Evolutionary conservation across 805 yeast genomes (phyloP).

Genomic region (Lachancea waltii): DNA sequence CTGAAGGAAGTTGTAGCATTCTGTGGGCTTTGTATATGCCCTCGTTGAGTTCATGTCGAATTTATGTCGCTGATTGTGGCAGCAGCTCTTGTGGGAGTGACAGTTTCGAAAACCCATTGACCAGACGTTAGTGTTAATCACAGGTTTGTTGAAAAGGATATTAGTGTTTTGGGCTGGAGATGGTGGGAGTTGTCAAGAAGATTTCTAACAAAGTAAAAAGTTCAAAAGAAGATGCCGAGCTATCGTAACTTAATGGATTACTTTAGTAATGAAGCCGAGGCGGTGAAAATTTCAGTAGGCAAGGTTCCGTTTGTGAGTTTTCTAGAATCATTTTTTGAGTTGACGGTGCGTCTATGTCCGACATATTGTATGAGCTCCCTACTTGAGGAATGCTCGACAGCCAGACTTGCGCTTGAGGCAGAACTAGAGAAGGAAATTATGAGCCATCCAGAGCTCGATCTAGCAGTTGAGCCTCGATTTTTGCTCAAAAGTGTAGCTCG

Average conservation of each 20-base stretch:
- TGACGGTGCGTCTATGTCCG: slow-evolving; percentile 7
- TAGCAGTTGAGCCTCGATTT: slow-evolving; percentile 16
- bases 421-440: slow-evolving; percentile 11
- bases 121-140: too few species aligned
- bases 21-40: too few species aligned
- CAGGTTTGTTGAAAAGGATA: too few species aligned
- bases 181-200: too few species aligned
- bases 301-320: not conserved
- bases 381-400: slow-evolving; percentile 1
- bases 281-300: not conserved
- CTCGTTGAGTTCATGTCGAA: too few species aligned
- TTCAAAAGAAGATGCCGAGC: not conserved
- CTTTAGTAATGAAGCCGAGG: not conserved
- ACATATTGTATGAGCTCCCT: not conserved
- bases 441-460: slow-evolving; percentile 19
- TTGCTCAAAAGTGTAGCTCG: slow-evolving; percentile 12
- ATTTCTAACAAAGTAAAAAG: too few species aligned
- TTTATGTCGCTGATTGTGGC: too few species aligned
- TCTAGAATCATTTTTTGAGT: slow-evolving; percentile 3
- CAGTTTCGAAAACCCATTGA: too few species aligned
- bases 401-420: not conserved
- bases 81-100: too few species aligned
- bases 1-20: too few species aligned
- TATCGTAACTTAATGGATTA: slow-evolving; percentile 1
- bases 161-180: too few species aligned